Evolutionary conservation across 139 green algal species (phyloP), one percentile per base, ranked within the genome.

Genomic region (Gonium pectorale): DNA sequence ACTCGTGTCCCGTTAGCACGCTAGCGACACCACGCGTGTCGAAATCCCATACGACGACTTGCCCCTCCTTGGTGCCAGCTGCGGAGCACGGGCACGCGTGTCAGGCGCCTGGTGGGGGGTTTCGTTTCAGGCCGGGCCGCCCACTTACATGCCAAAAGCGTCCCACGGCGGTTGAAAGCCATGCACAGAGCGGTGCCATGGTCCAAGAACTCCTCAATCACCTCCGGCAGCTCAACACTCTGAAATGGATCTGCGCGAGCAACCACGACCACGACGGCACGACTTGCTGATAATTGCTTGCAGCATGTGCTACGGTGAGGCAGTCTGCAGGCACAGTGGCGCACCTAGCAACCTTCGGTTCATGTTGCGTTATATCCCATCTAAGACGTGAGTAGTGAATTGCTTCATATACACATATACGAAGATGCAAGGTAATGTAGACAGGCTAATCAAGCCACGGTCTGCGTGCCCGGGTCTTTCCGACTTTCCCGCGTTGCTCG

Each of bases 31-130:
- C 91, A 0, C 95, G 85, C 0, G 96, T 98, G 52, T 95, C 92
- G 78, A 95, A 96, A 87, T 98, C 95, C 94, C 93, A 99, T 0
- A 99, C 70, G 1, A 97, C 87, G 15, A 98, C 87, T 43, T 85
- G 66, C 3, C 96, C 97, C 38, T 95, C 89, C 37, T 86, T 67
- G 21, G 92, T 96, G 40, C 96, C 96, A 29, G 93, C 93, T 93
- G 94, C 91, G 64, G 8, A 15, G 46, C 46, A 54, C 11, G 11
- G 13, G 46, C 13, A 24, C 46, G 46, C 46, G 46, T n/a, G n/a
- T n/a, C n/a, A 54, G 46, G 46, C 46, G 46, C 46, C 46, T 11
- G 46, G 46, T 11, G 13, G 54, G 19, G 54, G 22, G 21, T 9
- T 6, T n/a, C n/a, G n/a, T n/a, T n/a, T n/a, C n/a, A n/a, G n/a